Percentiles rank a stretch among this genome's conserved stretches.
These are phyloP conservation scores for Cymbidium sinense DNA, from an alignment of 106 monocot species.

Conservation along the genomic window DNA sequence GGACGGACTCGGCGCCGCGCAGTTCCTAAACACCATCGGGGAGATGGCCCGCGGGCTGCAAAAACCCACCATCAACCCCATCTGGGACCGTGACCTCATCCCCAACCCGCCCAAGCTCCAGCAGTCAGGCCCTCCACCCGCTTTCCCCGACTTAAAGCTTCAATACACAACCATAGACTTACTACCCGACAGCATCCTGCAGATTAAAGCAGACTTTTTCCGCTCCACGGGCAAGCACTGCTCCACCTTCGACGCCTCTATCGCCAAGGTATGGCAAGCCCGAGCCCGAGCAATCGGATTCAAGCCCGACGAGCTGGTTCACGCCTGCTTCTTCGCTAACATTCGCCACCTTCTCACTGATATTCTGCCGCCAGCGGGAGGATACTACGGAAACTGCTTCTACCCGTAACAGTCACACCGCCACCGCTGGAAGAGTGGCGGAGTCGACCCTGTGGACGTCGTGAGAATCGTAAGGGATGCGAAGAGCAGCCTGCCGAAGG, in stretches of 20 bases:
- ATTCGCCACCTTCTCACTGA: slow-evolving; percentile 29
- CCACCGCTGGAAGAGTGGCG: slow-evolving; percentile 9
- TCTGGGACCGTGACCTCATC: slow-evolving; percentile 25
- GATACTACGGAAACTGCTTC: slow-evolving; percentile 58
- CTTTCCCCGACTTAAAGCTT: slow-evolving; percentile 12
- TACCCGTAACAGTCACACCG: slow-evolving; percentile 36
- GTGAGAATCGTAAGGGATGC: slow-evolving; percentile 30
- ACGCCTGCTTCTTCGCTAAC: slow-evolving; percentile 48
- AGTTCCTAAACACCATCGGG: slow-evolving; percentile 30
- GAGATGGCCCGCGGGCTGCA: slow-evolving; percentile 28
- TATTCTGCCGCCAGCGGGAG: slow-evolving; percentile 2
- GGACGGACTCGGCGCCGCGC: slow-evolving; percentile 34
- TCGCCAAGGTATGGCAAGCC: slow-evolving; percentile 39
- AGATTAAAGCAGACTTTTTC: slow-evolving; percentile 24
- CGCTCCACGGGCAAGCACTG: slow-evolving; percentile 22
- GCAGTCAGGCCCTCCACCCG: slow-evolving; percentile 8
- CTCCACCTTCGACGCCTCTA: slow-evolving; percentile 41
- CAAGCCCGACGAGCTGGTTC: slow-evolving; percentile 9
- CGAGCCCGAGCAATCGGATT: slow-evolving; percentile 22
- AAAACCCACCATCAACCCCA: slow-evolving; percentile 10
- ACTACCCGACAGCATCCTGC: slow-evolving; percentile 10
- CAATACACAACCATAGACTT: slow-evolving; percentile 18
- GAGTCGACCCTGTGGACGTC: slow-evolving; percentile 9
- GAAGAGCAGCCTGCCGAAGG: slow-evolving; percentile 17
- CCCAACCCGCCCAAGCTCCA: slow-evolving; percentile 19